phyloP scores from a whole-genome alignment of 2,329 filamentous ascomycete species.

The Periconia sp. region DNA sequence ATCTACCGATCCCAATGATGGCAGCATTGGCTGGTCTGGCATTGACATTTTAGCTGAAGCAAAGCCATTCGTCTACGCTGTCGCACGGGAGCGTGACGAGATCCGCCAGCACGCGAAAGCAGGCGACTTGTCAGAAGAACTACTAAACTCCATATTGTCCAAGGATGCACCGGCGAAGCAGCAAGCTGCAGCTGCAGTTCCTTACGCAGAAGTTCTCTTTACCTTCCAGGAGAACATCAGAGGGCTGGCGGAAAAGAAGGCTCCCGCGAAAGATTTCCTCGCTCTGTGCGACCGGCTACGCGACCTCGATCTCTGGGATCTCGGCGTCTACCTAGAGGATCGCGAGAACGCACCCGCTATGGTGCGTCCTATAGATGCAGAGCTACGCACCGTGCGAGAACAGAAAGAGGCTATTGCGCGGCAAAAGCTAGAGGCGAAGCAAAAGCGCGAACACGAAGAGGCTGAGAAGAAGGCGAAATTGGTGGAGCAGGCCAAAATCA shows the following conservation, averaged over 20 bases:
- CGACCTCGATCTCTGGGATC: conserved; percentile 78
- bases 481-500: conserved; percentile 63
- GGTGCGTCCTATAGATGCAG: conserved; percentile 69
- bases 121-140: conserved; percentile 38
- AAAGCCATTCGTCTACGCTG: conserved; percentile 66
- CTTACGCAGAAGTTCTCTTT: conserved; percentile 57
- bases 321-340: conserved; percentile 89
- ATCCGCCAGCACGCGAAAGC: conserved; percentile 63
- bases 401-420: conserved; percentile 58
- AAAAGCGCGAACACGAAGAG: conserved; percentile 65
- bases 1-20: conserved; percentile 52
- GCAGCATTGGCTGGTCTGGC: conserved; percentile 68
- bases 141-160: conserved; percentile 47
- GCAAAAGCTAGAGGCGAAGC: conserved; percentile 53
- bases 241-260: conserved; percentile 54
- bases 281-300: conserved; percentile 74
- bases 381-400: conserved; percentile 59
- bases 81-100: conserved; percentile 63
- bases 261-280: conserved; percentile 74
- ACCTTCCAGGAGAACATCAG: conserved; percentile 67
- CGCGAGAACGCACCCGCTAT: conserved; percentile 74
- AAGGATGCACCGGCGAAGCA: conserved; percentile 34
- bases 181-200: conserved; percentile 40
- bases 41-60: conserved; percentile 66
- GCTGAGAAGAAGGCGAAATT: conserved; percentile 60